Conservation (phyloP, 306 rosid genomes). For the Quillaja saponaria region DNA sequence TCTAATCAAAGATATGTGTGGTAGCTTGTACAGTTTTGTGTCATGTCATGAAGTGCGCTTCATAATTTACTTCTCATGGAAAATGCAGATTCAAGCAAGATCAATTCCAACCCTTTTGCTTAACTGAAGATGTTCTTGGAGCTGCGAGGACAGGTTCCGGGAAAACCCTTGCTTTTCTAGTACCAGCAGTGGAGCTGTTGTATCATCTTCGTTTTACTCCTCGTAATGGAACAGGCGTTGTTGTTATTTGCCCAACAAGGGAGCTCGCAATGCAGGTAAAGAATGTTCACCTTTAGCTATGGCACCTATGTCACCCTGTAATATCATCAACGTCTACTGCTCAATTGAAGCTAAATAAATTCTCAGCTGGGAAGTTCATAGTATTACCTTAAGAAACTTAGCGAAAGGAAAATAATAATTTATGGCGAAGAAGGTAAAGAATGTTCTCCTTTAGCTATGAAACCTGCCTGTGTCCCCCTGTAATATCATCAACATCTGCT, state of each 20-base stretch:
- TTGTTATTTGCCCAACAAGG: slow-evolving; percentile 92
- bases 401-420: too few species aligned
- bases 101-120: slow-evolving; percentile 64
- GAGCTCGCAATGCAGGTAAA: slow-evolving; percentile 99
- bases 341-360: too few species aligned
- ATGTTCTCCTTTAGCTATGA: too few species aligned
- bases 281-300: slow-evolving; percentile 30
- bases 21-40: slow-evolving; percentile 1
- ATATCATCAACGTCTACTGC: too few species aligned
- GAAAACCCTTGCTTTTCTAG: slow-evolving; percentile 85
- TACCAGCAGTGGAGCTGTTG: slow-evolving; percentile 87
- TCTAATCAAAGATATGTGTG: too few species aligned
- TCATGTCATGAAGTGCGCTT: not conserved
- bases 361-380: too few species aligned
- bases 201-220: slow-evolving; percentile 54
- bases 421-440: too few species aligned
- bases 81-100: slow-evolving; percentile 79
- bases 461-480: too few species aligned
- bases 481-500: too few species aligned
- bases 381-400: too few species aligned
- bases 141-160: slow-evolving; percentile 99
- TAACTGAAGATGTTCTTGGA: slow-evolving; percentile 85
- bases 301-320: not conserved
- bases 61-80: slow-evolving; percentile 10
- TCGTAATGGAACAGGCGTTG: slow-evolving; percentile 78